Evolutionary conservation across 768 basidiomycete species (phyloP).

Genomic region (Flagelloscypha sp.): DNA sequence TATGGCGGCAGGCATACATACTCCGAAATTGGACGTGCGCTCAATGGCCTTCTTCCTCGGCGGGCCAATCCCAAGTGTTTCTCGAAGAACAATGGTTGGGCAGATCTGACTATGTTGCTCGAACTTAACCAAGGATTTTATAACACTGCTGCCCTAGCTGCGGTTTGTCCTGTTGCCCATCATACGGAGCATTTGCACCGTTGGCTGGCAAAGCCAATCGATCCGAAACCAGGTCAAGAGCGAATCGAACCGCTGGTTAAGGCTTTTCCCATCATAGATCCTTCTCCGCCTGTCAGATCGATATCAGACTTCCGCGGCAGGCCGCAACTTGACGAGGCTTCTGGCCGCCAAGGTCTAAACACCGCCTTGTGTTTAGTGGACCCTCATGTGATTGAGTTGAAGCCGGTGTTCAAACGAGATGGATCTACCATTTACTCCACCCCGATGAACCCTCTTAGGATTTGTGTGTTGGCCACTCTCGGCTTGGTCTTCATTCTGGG

Average conservation of each 20-base stretch:
- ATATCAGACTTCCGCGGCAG: too few species aligned
- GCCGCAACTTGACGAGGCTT: too few species aligned
- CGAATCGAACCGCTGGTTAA: slow-evolving; percentile 15
- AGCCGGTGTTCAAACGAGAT: too few species aligned
- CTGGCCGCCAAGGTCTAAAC: too few species aligned
- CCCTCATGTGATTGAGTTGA: too few species aligned
- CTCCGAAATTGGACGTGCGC: slow-evolving; percentile 13
- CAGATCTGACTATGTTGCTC: slow-evolving; percentile 15
- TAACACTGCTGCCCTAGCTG: slow-evolving; percentile 17
- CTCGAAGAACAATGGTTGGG: slow-evolving; percentile 14
- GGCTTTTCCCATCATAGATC: slow-evolving; percentile 17
- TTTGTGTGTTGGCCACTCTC: too few species aligned
- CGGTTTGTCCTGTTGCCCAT: slow-evolving; percentile 11
- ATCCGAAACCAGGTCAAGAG: slow-evolving; percentile 13
- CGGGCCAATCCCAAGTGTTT: slow-evolving; percentile 14
- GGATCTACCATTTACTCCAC: too few species aligned
- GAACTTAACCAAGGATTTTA: slow-evolving; percentile 20
- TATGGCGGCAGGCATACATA: slow-evolving; percentile 10
- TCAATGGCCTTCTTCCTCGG: slow-evolving; percentile 16
- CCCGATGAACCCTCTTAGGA: too few species aligned
- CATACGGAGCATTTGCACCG: slow-evolving; percentile 3
- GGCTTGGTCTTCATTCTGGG: too few species aligned
- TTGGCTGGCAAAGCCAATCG: slow-evolving; percentile 18
- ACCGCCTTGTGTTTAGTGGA: too few species aligned
- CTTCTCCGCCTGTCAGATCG: neutral